A percentile compares a stretch with the other conserved stretches of the same genome.
Evolutionary conservation across 73 alveolate genomes (phyloP).

Genomic region (Tetrahymena malaccensis): DNA sequence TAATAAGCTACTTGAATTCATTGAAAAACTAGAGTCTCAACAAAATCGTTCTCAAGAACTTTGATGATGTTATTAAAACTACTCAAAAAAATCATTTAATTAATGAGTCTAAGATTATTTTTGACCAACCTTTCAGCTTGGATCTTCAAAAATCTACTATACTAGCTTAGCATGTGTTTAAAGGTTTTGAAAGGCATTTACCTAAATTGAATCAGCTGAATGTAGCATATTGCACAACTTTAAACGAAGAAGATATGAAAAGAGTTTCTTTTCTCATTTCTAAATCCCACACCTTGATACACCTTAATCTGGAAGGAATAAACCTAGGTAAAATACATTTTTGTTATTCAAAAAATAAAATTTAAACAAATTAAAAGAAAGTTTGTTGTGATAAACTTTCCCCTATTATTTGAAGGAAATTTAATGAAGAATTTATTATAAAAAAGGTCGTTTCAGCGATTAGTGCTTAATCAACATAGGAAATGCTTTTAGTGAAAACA

Average conservation of each 20-base stretch:
- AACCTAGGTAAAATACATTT: neutral
- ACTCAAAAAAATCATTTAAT: neutral
- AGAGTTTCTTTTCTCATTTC: neutral
- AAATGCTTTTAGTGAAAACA: neutral
- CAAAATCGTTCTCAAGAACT: neutral
- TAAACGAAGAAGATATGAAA: neutral
- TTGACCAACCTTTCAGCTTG: neutral
- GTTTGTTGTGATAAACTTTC: too few species aligned
- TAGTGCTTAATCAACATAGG: neutral
- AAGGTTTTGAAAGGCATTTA: neutral
- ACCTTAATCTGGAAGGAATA: neutral
- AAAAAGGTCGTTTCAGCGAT: neutral
- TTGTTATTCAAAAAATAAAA: neutral
- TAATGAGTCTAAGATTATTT: neutral
- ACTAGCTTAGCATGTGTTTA: neutral
- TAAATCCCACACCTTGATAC: neutral
- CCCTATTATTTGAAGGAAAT: too few species aligned
- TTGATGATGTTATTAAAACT: neutral
- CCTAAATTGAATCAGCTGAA: neutral
- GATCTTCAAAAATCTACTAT: neutral
- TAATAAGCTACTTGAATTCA: neutral
- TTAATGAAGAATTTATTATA: too few species aligned
- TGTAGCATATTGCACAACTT: neutral
- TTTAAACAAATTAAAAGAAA: neutral
- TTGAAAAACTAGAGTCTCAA: neutral